Percentiles rank a stretch among this genome's conserved stretches.
Evolutionary conservation across 257 asterid species (phyloP).

Genomic region (Solanum neorickii): DNA sequence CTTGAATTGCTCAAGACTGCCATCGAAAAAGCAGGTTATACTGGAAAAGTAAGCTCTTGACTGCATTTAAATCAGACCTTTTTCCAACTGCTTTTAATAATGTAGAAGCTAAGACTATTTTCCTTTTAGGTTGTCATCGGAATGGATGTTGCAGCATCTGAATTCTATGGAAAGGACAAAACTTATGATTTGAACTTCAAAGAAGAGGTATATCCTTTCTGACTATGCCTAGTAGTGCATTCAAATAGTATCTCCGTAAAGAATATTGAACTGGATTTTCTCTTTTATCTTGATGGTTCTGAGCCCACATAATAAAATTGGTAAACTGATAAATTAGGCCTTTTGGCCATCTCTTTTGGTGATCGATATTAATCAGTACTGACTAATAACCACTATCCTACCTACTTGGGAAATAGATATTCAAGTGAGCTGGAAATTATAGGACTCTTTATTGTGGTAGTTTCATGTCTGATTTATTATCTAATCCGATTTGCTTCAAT

Average conservation of each 20-base stretch:
- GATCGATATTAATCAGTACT: neutral
- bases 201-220: conserved; percentile 50
- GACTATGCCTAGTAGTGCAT: neutral
- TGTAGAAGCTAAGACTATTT: neutral
- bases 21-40: conserved; percentile 51
- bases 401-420: neutral
- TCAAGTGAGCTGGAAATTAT: neutral
- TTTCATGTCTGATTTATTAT: neutral
- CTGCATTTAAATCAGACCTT: neutral
- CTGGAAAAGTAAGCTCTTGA: conserved; percentile 49
- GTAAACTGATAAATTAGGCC: neutral
- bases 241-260: neutral
- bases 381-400: neutral
- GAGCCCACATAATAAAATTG: neutral
- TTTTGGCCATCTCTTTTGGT: neutral
- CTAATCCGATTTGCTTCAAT: neutral
- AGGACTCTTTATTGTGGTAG: neutral
- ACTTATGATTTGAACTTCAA: conserved; percentile 88
- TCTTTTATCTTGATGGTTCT: neutral
- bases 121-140: conserved; percentile 74
- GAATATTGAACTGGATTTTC: neutral
- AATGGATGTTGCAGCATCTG: conserved; percentile 99
- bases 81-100: neutral
- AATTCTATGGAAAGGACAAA: conserved; percentile 72
- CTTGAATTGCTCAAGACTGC: conserved; percentile 84